These are phyloP conservation scores for Zygotorulaspora chibaensis DNA, from an alignment of 805 yeast genomes.

Conservation along the genomic window DNA sequence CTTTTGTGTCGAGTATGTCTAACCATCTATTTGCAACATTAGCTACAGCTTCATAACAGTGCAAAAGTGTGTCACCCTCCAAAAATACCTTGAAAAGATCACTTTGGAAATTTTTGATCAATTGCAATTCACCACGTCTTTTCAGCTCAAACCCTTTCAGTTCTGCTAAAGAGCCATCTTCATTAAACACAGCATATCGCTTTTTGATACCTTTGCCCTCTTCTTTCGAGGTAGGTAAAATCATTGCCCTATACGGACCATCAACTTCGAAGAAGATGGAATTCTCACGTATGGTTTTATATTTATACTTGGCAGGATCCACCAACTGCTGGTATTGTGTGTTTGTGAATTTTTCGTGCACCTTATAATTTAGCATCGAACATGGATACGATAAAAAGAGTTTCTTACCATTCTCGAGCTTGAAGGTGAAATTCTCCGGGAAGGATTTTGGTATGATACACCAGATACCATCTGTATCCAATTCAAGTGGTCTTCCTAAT, in stretches of 20 bases:
- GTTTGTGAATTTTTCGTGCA: conserved; percentile 86
- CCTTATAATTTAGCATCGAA: conserved; percentile 90
- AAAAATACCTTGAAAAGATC: conserved; percentile 89
- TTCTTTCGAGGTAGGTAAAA: conserved; percentile 93
- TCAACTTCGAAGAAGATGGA: conserved; percentile 97
- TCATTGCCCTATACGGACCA: conserved; percentile 98
- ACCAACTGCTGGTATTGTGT: conserved; percentile 87
- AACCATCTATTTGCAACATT: conserved; percentile 93
- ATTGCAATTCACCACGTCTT: conserved; percentile 91
- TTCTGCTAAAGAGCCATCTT: conserved; percentile 91
- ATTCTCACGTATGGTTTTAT: conserved; percentile 79
- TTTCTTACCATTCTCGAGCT: conserved; percentile 71
- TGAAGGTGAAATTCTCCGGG: conserved; percentile 80
- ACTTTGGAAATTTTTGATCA: conserved; percentile 91
- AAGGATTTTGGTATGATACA: conserved; percentile 91
- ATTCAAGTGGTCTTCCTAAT: conserved; percentile 89
- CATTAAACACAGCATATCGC: conserved; percentile 94
- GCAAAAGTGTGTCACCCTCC: conserved; percentile 74
- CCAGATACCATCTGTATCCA: conserved; percentile 99
- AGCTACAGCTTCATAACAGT: conserved; percentile 86
- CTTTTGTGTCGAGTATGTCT: conserved; percentile 85
- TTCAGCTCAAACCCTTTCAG: conserved; percentile 94
- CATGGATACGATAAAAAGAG: conserved; percentile 86
- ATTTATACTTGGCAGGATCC: conserved; percentile 63
- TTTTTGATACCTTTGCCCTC: conserved; percentile 96